Evolutionary conservation across 2,329 filamentous ascomycete species (phyloP), one percentile per base, ranked within the genome.

Genomic region (Curvularia verruculosa): DNA sequence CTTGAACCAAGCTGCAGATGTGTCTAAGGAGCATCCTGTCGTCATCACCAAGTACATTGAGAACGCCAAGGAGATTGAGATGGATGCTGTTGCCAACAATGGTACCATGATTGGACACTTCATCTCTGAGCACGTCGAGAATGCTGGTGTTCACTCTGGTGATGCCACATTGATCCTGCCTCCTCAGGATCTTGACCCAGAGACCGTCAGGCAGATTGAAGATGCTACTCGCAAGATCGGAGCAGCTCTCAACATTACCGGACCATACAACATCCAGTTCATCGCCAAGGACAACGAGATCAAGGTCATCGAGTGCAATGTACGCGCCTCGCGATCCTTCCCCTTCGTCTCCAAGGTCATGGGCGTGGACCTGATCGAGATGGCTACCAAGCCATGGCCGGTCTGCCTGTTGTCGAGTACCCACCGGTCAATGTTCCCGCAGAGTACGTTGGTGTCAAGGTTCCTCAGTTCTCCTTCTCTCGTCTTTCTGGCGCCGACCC

Each of bases 41-140:
- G 95, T 99, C 60, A 98, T 99, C 72, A 98, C 94, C 59, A 99
- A 99, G 81, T 99, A 98, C 80, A 98, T 99, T 66, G 95, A 99
- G 82, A 95, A 96, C 66, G 95, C 95, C 64, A 98, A 99, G 83
- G 95, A 99, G 78, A 98, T 99, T 63, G 95, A 99, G 79, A 98
- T 99, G 95, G 95, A 99, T 70, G 95, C 95, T 39, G 95, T 99
- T 43, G 95, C 94, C 52, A 89, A 88, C 69, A 89, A 96, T 67
- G 95, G 95, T 72, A 88, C 85, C 52, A 90, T 98, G 79, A 87
- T 97, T 56, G 92, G 94, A 12, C 95, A 98, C 77, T 98, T 98
- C 79, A 91, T 99, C 73, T 98, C 94, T 0, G 95, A 99, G 82
- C 95, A 99, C 77, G 95, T 99, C 40, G 95, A 99, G 79, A 98